These are phyloP conservation scores for Leishmania tropica DNA, from an alignment of 208 protist genomes.

Conservation along the genomic window DNA sequence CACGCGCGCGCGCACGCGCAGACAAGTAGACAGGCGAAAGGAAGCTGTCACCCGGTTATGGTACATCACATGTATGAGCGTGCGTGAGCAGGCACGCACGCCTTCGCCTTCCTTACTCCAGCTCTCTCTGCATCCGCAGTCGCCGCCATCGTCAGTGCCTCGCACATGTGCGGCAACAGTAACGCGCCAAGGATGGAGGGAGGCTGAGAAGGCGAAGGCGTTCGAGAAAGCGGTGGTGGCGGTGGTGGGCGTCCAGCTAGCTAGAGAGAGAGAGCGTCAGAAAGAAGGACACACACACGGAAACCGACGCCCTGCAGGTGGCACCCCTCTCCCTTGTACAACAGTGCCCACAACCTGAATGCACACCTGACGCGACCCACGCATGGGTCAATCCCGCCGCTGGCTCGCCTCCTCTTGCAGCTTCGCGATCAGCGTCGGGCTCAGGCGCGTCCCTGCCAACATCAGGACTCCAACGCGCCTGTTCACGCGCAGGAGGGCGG, in stretches of 20 bases:
- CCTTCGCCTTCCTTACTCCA: not conserved
- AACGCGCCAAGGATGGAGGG: not conserved
- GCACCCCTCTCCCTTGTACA: not conserved
- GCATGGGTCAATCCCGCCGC: slow-evolving; percentile 13
- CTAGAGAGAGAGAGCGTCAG: not conserved
- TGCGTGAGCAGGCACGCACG: too few species aligned
- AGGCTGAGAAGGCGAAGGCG: not conserved
- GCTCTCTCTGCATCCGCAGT: not conserved
- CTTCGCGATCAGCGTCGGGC: slow-evolving; percentile 51
- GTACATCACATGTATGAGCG: not conserved
- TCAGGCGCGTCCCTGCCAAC: slow-evolving; percentile 74
- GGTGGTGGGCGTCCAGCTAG: not conserved
- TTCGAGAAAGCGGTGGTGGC: not conserved
- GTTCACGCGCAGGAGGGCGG: slow-evolving; percentile 72
- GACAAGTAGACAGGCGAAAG: not conserved
- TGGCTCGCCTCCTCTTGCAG: slow-evolving; percentile 53
- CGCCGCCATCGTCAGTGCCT: not conserved
- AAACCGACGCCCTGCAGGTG: not conserved
- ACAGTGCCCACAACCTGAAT: not conserved
- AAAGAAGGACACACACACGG: not conserved
- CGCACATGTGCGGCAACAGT: not conserved
- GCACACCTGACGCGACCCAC: not conserved
- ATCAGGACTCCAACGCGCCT: slow-evolving; percentile 47
- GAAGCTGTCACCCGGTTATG: not conserved
- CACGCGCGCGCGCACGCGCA: not conserved